Base-by-base conservation (phyloP, 805 yeast species). In the Sungouiozyma intestinalis region DNA sequence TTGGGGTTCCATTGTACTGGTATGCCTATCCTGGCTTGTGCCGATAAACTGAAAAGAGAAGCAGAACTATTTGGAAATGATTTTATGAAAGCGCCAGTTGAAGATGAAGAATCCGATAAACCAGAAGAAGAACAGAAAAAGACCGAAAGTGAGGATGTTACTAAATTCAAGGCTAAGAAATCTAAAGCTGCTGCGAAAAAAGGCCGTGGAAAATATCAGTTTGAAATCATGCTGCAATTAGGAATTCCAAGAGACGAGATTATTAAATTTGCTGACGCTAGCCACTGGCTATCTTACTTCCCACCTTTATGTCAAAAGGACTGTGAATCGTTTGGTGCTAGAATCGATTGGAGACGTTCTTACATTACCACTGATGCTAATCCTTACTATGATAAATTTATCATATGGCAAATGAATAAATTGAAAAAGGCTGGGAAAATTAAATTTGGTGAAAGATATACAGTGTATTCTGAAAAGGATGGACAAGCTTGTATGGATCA, bases 401-500 rank as follows among this genome's bases (percentile, higher is more conserved):
- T 90, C 44, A 79, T 90, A 71, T 92, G 98, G 98, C 95, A 87
- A 67, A 85, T 92, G 78, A 85, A 81, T 67, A 72, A 81, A 60
- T 77, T 92, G 63, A 85, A 79, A 69, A 87, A 77, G 38, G 67
- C 73, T 45, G 95, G 90, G 49, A 90, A 86, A 68, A 87, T 92
- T 69, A 92, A 90, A 71, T 92, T 92, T 54, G 98, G 98, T 65
- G 94, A 90, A 71, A 81, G 98, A 69, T 85, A 87, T 72, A 92
- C 98, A 52, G 85, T 92, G 57, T 92, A 85, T 69, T 88, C 97
- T 35, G 95, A 87, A 62, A 90, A 85, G 68, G 98, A 92, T 67
- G 97, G 97, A 50, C 98, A 92, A 72, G 94, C 98, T 33, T 92
- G 98, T 73, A 88, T 92, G 90, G 98, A 92, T 66, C 98, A 92